A percentile compares a stretch with the other conserved stretches of the same genome.
Conservation (phyloP, 2,329 filamentous ascomycete species). For the Phoma sp. region DNA sequence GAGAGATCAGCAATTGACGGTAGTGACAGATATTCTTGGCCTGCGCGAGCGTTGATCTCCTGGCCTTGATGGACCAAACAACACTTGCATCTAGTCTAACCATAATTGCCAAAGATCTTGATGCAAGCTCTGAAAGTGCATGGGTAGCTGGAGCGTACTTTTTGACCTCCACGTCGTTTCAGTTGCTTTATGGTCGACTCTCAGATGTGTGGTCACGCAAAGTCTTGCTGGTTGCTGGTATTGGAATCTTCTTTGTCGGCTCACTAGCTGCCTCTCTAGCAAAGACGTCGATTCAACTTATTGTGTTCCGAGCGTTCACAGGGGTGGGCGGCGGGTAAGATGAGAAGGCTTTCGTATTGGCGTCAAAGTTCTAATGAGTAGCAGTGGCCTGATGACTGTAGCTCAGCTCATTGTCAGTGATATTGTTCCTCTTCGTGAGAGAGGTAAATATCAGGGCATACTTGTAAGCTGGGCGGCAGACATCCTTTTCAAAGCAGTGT, state of each 20-base stretch:
- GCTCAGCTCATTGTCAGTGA: slow-evolving; percentile 49
- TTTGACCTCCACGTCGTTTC: slow-evolving; percentile 67
- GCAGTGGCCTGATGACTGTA: slow-evolving; percentile 58
- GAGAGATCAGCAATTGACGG: slow-evolving; percentile 1
- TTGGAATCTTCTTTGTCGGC: slow-evolving; percentile 56
- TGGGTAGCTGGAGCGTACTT: slow-evolving; percentile 63
- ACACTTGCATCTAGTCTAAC: slow-evolving; percentile 31
- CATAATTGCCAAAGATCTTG: slow-evolving; percentile 36
- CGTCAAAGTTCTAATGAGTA: not conserved
- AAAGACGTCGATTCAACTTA: slow-evolving; percentile 59
- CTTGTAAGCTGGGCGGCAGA: slow-evolving; percentile 12
- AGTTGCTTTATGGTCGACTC: slow-evolving; percentile 67
- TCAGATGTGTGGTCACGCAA: slow-evolving; percentile 64
- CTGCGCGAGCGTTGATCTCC: slow-evolving; percentile 30
- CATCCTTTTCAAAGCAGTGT: not conserved
- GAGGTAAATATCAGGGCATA: slow-evolving; percentile 49
- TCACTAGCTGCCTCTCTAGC: slow-evolving; percentile 63
- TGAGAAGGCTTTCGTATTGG: too few relatives aligned
- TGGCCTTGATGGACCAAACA: slow-evolving; percentile 31
- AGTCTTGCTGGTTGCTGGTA: slow-evolving; percentile 56
- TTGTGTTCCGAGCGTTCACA: slow-evolving; percentile 64
- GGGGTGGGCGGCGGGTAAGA: slow-evolving; percentile 61
- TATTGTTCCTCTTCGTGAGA: slow-evolving; percentile 45
- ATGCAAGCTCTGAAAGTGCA: slow-evolving; percentile 56
- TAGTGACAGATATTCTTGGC: slow-evolving; percentile 26